Evolutionary conservation across 148 eudicot genomes (phyloP).

Genomic region (Talinum fruticosum): DNA sequence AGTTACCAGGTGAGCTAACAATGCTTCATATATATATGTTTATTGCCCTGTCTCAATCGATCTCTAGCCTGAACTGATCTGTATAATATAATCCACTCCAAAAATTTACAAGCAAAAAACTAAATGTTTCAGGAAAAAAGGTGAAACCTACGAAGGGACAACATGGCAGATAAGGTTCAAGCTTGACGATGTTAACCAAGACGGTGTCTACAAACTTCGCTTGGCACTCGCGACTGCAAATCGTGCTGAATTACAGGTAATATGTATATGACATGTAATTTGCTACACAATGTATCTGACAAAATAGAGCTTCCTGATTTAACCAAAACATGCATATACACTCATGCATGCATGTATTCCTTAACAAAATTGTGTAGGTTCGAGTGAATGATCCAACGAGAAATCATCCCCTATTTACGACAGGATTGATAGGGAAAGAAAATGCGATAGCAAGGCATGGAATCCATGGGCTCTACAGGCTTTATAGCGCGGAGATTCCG

Average conservation of each 20-base stretch:
- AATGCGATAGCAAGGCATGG: slow-evolving; percentile 90
- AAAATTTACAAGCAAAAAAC: background rate
- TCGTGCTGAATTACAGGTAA: slow-evolving; percentile 54
- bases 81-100: background rate
- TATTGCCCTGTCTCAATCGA: too few species aligned
- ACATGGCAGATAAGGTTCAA: slow-evolving; percentile 71
- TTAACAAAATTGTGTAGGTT: slow-evolving; percentile 43
- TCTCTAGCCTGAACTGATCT: background rate
- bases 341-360: too few species aligned
- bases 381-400: slow-evolving; percentile 51
- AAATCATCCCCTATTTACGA: slow-evolving; percentile 55
- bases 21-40: background rate
- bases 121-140: slow-evolving; percentile 39
- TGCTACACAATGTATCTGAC: too few species aligned
- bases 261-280: background rate
- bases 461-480: slow-evolving; percentile 74
- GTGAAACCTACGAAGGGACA: slow-evolving; percentile 44
- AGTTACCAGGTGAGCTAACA: slow-evolving; percentile 58
- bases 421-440: slow-evolving; percentile 62
- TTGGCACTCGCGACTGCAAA: slow-evolving; percentile 69
- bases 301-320: too few species aligned
- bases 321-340: too few species aligned
- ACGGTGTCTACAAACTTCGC: slow-evolving; percentile 46
- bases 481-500: slow-evolving; percentile 46
- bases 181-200: slow-evolving; percentile 31